Percentiles rank a stretch among this genome's conserved stretches.
These are phyloP conservation scores for Ascochyta lentis DNA, from an alignment of 2,329 filamentous ascomycete species.

Conservation along the genomic window DNA sequence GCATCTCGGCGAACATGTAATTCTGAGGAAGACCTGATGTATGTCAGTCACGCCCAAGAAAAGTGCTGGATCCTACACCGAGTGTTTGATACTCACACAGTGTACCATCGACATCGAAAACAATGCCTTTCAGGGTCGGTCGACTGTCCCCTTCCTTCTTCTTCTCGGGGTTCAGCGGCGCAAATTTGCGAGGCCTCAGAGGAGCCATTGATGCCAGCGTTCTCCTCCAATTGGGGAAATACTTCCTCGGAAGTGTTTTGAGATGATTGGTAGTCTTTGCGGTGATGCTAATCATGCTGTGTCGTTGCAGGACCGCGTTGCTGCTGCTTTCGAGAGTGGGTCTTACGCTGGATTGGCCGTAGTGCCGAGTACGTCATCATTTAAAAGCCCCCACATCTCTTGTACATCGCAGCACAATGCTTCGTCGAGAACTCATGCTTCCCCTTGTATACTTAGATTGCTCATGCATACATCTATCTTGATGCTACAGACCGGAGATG, in stretches of 20 bases:
- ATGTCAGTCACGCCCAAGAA: background rate
- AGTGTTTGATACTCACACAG: constrained; percentile 69
- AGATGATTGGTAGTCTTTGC: background rate
- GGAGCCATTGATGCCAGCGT: constrained; percentile 21
- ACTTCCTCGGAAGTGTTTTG: background rate
- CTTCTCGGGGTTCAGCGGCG: constrained; percentile 54
- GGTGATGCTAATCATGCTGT: constrained; percentile 6
- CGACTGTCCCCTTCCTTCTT: constrained; percentile 40
- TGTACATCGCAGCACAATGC: background rate
- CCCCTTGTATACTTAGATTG: too few relatives aligned
- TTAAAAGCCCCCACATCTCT: too few relatives aligned
- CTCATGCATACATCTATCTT: too few relatives aligned
- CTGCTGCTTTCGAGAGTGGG: constrained; percentile 7
- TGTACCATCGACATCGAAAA: constrained; percentile 97
- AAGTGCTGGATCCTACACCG: background rate
- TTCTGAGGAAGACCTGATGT: constrained; percentile 79
- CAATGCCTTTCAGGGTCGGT: constrained; percentile 62
- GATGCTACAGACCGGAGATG: too few relatives aligned
- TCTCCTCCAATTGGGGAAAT: background rate
- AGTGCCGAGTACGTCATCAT: constrained; percentile 15
- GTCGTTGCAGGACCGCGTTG: constrained; percentile 6
- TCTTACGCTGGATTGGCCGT: background rate
- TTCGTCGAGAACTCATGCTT: background rate
- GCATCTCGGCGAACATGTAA: constrained; percentile 95
- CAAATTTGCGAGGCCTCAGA: constrained; percentile 54